Percentiles rank a stretch among this genome's conserved stretches.
Evolutionary conservation across 2,329 filamentous ascomycete species (phyloP).

Genomic region (Metarhizium album): DNA sequence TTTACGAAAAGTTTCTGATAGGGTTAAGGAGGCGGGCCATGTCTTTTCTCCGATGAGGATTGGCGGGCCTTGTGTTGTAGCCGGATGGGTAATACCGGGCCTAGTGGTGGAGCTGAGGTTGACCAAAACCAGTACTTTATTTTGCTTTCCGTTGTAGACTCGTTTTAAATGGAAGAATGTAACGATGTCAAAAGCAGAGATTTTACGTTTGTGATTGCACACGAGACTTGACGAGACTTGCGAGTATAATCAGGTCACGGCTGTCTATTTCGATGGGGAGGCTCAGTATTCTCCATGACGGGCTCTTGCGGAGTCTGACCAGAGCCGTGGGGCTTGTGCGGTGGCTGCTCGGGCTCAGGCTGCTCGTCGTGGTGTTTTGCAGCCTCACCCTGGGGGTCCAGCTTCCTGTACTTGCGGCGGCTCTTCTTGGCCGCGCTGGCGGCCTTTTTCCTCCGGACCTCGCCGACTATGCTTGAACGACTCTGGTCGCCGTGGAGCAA

Average conservation of each 20-base stretch:
- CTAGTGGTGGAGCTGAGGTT: conserved; percentile 43
- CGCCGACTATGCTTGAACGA: conserved; percentile 52
- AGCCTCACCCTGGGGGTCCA: conserved; percentile 38
- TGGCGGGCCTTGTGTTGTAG: conserved; percentile 38
- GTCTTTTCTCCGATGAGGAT: conserved; percentile 36
- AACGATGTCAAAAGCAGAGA: conserved; percentile 6
- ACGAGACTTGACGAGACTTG: background rate
- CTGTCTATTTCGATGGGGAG: background rate
- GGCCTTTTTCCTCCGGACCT: conserved; percentile 54
- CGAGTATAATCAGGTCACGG: conserved; percentile 1
- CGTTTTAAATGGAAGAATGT: conserved; percentile 19
- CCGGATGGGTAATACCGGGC: conserved; percentile 36
- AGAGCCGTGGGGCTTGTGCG: background rate
- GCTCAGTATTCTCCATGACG: background rate
- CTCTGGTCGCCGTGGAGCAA: conserved; percentile 60
- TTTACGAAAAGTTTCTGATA: conserved; percentile 47
- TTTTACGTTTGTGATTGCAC: conserved; percentile 10
- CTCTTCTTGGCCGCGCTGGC: conserved; percentile 74
- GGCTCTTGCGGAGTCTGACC: background rate
- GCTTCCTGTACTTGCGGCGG: conserved; percentile 62
- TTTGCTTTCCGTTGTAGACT: conserved; percentile 28
- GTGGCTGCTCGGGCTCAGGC: background rate
- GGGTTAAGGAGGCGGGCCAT: conserved; percentile 41
- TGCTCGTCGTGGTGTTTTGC: background rate
- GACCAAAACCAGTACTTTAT: conserved; percentile 44